Conservation (phyloP, 2,329 filamentous ascomycete species). For the Lasiodiplodia sp. region DNA sequence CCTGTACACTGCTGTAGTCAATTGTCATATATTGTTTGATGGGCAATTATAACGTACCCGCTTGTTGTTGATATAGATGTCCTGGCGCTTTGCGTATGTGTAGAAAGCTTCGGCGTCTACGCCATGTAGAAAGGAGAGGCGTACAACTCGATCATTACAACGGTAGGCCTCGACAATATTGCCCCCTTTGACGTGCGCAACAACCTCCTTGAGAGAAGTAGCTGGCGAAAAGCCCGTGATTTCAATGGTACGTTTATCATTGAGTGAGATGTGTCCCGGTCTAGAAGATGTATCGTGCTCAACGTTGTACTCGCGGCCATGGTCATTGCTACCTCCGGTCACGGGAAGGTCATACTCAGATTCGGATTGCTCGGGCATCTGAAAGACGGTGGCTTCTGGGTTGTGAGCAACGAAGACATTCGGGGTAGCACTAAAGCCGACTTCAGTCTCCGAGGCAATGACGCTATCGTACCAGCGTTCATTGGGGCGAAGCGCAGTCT, state of each 20-base stretch:
- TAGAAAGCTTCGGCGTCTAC: constrained; percentile 65
- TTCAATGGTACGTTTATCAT: constrained; percentile 63
- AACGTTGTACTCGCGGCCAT: neutral
- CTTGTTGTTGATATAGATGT: constrained; percentile 73
- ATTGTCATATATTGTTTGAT: neutral
- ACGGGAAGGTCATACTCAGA: neutral
- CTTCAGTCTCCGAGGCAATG: neutral
- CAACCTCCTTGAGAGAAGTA: constrained; percentile 71
- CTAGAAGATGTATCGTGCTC: neutral
- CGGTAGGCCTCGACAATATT: constrained; percentile 73
- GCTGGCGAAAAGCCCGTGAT: constrained; percentile 68
- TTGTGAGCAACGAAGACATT: neutral
- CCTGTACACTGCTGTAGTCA: constrained; percentile 52
- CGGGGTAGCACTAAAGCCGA: neutral
- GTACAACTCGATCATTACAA: constrained; percentile 66
- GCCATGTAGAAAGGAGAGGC: constrained; percentile 74
- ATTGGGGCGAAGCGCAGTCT: neutral
- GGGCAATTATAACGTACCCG: constrained; percentile 60
- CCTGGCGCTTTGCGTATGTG: constrained; percentile 68
- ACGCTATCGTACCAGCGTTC: neutral
- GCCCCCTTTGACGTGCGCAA: constrained; percentile 72
- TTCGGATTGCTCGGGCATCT: neutral
- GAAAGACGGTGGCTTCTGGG: neutral
- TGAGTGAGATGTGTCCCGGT: neutral
- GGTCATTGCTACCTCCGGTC: neutral